Base-by-base conservation (phyloP, 768 basidiomycete genomes). In the Leccinellum rugosiceps region DNA sequence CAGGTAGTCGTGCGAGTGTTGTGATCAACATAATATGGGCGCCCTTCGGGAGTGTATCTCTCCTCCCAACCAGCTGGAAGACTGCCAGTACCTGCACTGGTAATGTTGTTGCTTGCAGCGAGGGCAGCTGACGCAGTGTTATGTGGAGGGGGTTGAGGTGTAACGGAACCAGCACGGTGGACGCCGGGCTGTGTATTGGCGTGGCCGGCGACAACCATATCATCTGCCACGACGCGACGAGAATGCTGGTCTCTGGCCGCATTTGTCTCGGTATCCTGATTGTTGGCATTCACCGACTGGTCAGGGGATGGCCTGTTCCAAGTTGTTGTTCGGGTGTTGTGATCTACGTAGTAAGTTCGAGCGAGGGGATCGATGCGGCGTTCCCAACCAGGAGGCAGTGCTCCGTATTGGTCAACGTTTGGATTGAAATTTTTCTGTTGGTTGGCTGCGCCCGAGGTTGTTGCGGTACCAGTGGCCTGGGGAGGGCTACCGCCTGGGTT, bases 1-100 rank as follows among this genome's bases (percentile, higher is more conserved):
- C 97, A 99, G n/a, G 97, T 99, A 31, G 97, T 98, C 19, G 97
- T 98, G 49, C 97, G 86, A 11, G 96, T 98, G 70, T 99, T 99
- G 77, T 99, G 97, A 72, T 99, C 97, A 50, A 99, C 97, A 72
- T 97, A 99, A 76, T 99, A 99, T 2, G 97, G 94, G 41, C 97
- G 85, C 19, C 97, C 97, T 76, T 99, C 97, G 0, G 95, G 94
- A 3, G 97, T 99, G 75, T 95, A 96, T 35, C 97, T 85, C 76
- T 98, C 97, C 71, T 99, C 97, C 97, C 97, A 99, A 2, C 97
- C 97, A 58, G 95, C 90, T 2, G 97, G 97, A 19, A 99, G 79
- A 54, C 86, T 87, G 2, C 97, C 95, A 1, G 84, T 78, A 4
- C 94, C 96, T 35, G 88, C 75, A n/a, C 84, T 84, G 9, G 90